Base-by-base conservation (phyloP, 176 grass and related monocot species). In the Coix lacrymajobi region DNA sequence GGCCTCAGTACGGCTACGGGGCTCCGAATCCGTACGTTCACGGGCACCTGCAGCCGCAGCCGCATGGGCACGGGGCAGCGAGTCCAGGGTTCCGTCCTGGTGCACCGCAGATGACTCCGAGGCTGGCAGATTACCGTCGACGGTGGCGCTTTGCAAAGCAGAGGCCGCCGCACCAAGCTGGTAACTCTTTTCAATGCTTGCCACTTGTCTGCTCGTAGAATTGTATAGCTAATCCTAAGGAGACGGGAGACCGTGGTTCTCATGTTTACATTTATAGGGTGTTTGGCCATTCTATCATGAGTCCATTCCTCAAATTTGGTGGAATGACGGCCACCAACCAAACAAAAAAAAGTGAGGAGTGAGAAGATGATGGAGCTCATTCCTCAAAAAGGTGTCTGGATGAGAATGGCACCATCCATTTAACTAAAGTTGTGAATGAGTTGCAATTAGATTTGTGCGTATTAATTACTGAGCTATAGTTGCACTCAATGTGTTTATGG, bases 91-190 rank as follows among this genome's bases (percentile, higher is more conserved):
- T 86, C 40, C 34, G 78, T 34, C 84, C 91, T 62, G 71, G 24
- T 13, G 34, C 20, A 1, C 43, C 48, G 0, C 86, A 81, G 34
- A 34, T n/a, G 58, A 33, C 63, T 62, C 71, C 80, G 39, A 90
- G 88, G 54, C 71, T 92, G 37, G 82, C 91, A 28, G 75, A 85
- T 17, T 95, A 98, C 78, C 85, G 70, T 58, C 76, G 96, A 49
- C 73, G 41, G 58, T 95, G 91, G 89, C 88, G 48, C 51, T 80
- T 48, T 84, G 60, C 87, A 9, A 81, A 46, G 65, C 80, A 73
- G 73, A 62, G 36, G 39, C 90, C 83, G 3, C 83, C 89, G 19
- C 84, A 62, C 11, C 88, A 88, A 66, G 87, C 81, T 61, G 92
- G 96, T 98, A 93, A 76, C 33, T n/a, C 11, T 8, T 79, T 46